Conservation (phyloP, 495 filamentous ascomycete genomes). For the Hyaloscypha finlandica region DNA sequence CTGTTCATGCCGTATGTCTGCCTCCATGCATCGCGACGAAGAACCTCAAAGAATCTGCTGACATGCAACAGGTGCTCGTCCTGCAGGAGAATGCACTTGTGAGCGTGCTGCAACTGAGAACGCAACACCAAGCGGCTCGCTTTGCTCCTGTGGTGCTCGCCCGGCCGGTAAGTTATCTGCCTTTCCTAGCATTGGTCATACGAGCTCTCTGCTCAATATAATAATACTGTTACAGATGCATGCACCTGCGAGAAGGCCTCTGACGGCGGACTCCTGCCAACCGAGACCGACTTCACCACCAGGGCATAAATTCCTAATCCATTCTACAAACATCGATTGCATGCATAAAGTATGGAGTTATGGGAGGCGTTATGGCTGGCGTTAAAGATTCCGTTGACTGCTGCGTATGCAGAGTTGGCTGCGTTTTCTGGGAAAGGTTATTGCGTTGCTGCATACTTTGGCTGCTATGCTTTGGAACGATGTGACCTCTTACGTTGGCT, state of each 20-base stretch:
- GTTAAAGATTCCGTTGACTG: not conserved
- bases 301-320: conserved; percentile 42
- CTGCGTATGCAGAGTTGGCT: too few relatives aligned
- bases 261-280: conserved; percentile 51
- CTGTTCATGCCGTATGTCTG: conserved; percentile 71
- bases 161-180: conserved; percentile 57
- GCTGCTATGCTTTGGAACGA: not conserved
- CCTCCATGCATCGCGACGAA: conserved; percentile 40
- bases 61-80: conserved; percentile 46
- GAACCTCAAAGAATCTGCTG: conserved; percentile 3
- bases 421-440: not conserved
- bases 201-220: not conserved
- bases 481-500: not conserved
- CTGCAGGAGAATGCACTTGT: conserved; percentile 81
- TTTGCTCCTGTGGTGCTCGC: conserved; percentile 79
- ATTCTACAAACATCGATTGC: conserved; percentile 4
- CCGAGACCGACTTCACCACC: conserved; percentile 84
- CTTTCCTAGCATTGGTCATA: not conserved
- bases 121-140: conserved; percentile 50
- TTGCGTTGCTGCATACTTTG: not conserved
- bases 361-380: not conserved
- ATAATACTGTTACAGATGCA: conserved; percentile 52
- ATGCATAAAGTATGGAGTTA: not conserved
- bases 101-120: conserved; percentile 77
- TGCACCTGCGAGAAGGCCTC: conserved; percentile 82